Evolutionary conservation across 257 asterid species (phyloP), one percentile per base, ranked within the genome.

Genomic region (Jacaranda mimosifolia): DNA sequence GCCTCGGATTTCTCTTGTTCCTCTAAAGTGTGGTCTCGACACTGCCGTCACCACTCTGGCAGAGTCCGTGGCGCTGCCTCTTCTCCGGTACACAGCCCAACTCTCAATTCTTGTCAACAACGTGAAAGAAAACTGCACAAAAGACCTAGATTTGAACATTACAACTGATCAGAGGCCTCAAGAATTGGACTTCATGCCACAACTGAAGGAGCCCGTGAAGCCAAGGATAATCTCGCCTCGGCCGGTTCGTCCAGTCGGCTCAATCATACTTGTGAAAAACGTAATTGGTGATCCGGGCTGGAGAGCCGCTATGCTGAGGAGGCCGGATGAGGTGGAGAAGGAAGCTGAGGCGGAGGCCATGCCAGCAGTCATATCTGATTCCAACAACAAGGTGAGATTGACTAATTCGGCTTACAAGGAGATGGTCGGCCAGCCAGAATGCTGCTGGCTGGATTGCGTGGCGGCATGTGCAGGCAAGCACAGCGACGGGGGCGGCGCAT

Each of bases 381-480:
- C 97, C 0, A 79, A 59, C 26, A 90, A 96, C 76, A 87, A 77
- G 68, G 99, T 96, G 48, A 84, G 98, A 81, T 74, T 89, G 36
- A 77, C 91, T 13, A 96, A 96, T 68, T 79, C 97, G 9, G 97
- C 98, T 0, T 96, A 91, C 85, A 91, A 84, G 74, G 99, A 90
- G 77, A 88, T 96, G 96, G 87, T 91, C 9, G 98, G 99, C 5
- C 99, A 96, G 82, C 99, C 99, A 0, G 97, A 91, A 51, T 96
- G 98, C 74, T 83, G 89, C 63, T 96, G 99, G 99, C 87, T 93
- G 5, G 99, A 90, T 6, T 83, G 83, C 76, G 78, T 84, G 32
- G 2, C 32, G 1, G 32, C 32, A 26, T 26, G 32, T 26, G 32
- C 32, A 2, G 32, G 32, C 32, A 1, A 2, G 32, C 32, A 26